Conservation (phyloP, 305 asterid species). For the Solanum hybrid region DNA sequence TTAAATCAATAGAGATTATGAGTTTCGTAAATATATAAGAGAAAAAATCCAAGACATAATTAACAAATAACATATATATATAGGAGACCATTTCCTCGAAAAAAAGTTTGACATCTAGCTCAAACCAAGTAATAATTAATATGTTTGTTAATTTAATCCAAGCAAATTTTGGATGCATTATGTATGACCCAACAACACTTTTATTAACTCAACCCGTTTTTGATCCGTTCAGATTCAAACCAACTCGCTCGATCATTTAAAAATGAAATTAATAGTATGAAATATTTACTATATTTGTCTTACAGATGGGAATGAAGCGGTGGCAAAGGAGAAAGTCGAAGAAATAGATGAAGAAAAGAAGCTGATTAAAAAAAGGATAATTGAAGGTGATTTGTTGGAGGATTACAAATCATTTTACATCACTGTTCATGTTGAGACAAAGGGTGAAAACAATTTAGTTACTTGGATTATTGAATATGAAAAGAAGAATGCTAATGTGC, state of each 20-base stretch:
- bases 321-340: not conserved
- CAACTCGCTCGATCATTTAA: not conserved
- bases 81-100: not conserved
- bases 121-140: not conserved
- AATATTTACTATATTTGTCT: not conserved
- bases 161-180: not conserved
- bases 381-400: not conserved
- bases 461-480: slow-evolving; percentile 2
- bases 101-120: not conserved
- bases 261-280: not conserved
- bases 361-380: not conserved
- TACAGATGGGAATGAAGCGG: not conserved
- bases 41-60: not conserved
- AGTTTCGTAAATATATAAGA: too few relatives aligned
- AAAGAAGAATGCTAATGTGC: not conserved
- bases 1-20: too few relatives aligned
- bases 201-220: not conserved
- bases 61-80: not conserved
- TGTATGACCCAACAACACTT: not conserved
- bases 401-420: not conserved
- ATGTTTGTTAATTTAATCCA: not conserved
- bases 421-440: slow-evolving; percentile 1
- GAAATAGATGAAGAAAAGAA: not conserved
- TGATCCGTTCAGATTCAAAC: not conserved
- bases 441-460: not conserved